Base-by-base conservation (phyloP, 2,329 filamentous ascomycete genomes). In the Alternaria incomplexa region DNA sequence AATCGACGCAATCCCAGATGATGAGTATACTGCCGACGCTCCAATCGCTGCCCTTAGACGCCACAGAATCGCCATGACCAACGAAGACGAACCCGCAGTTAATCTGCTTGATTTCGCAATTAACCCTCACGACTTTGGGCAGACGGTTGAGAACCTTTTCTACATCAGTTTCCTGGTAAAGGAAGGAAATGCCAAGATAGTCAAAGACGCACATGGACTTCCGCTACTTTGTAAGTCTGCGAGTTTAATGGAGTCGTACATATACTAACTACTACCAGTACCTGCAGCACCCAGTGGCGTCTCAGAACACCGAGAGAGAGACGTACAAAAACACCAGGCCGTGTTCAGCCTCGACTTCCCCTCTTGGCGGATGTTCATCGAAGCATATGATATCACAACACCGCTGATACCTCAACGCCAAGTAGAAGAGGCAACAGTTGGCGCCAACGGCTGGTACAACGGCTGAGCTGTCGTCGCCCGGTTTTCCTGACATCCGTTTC, bases 131-230 rank as follows among this genome's bases (percentile, higher is more conserved):
- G 97, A 93, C 1, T 99, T 98, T 73, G 93, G 93, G 0, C 96
- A 99, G 80, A 97, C 93, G 0, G 90, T 99, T 7, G 96, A 99
- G 78, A 99, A 99, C 73, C 85, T 99, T 72, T 99, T 99, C 80
- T 98, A 98, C 77, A 88, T 97, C 70, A 96, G 93, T 77, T 99
- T 99, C 75, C 82, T 99, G 64, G 93, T 98, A 63, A 89, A 92
- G 61, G 96, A 99, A 80, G 93, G 93, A 11, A 88, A 87, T 63
- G 87, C 93, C 6, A 88, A 88, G 32, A 85, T 99, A n/a, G 84
- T 87, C 4, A 86, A 89, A 59, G 94, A 97, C 73, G 85, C 89
- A 12, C 82, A 91, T 63, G 89, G 87, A 2, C 82, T 97, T 45
- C 94, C 94, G n/a, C 89, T 93, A 22, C 80, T 98, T 52, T 84